Evolutionary conservation across 441 rosid genomes (phyloP).

Genomic region (Melastoma candidum): DNA sequence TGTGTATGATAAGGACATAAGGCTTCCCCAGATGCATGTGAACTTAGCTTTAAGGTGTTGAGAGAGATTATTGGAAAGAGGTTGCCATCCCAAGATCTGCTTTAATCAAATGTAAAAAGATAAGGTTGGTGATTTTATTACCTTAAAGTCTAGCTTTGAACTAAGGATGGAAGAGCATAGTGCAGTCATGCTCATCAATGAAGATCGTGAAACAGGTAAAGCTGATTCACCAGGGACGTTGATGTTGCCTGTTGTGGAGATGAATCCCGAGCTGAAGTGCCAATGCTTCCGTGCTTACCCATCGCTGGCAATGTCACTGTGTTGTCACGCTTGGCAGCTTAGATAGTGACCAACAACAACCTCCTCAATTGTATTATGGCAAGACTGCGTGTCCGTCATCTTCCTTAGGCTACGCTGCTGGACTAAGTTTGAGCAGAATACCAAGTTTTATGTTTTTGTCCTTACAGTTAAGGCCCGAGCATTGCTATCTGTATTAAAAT

Average conservation of each 20-base stretch:
- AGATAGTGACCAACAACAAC: too few species aligned
- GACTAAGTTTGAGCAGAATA: too few species aligned
- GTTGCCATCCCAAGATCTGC: conserved; percentile 73
- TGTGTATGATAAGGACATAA: conserved; percentile 82
- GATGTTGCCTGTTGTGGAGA: conserved; percentile 83
- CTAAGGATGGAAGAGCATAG: conserved; percentile 64
- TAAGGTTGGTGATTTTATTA: conserved; percentile 86
- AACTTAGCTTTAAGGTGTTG: conserved; percentile 55
- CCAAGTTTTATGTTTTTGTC: too few species aligned
- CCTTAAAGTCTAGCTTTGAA: conserved; percentile 65
- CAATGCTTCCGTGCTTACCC: neutral
- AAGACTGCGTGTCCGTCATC: too few species aligned
- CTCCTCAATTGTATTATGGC: too few species aligned
- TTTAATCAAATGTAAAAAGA: conserved; percentile 69
- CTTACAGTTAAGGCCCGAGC: too few species aligned
- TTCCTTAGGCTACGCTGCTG: too few species aligned
- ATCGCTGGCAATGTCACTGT: neutral
- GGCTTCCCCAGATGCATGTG: conserved; percentile 76
- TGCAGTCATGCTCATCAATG: conserved; percentile 37
- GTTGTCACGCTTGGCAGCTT: neutral
- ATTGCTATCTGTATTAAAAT: too few species aligned
- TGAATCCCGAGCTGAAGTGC: conserved; percentile 77
- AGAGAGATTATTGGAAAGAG: conserved; percentile 72
- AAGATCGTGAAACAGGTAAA: conserved; percentile 47
- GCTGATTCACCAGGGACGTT: conserved; percentile 47